A percentile compares a stretch with the other conserved stretches of the same genome.
phyloP scores from a whole-genome alignment of 495 filamentous ascomycete species.

The Penicillium ucsense region DNA sequence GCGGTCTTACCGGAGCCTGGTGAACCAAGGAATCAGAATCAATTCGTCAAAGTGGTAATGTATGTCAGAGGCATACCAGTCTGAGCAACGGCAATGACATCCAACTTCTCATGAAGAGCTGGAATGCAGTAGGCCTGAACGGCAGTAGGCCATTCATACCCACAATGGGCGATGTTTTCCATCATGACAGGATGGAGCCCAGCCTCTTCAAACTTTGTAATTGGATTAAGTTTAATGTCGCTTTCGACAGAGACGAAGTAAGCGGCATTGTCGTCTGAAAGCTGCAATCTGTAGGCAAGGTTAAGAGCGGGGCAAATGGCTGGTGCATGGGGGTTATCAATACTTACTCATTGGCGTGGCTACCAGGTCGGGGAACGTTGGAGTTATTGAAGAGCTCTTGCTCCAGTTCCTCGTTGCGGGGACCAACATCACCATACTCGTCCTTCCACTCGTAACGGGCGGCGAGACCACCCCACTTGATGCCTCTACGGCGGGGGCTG shows the following conservation, averaged over 20 bases:
- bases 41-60: too few relatives aligned
- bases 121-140: slow-evolving; percentile 82
- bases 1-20: slow-evolving; percentile 93
- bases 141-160: slow-evolving; percentile 62
- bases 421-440: slow-evolving; percentile 78
- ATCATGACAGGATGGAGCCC: slow-evolving; percentile 79
- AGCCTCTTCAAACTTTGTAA: slow-evolving; percentile 56
- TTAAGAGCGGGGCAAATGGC: not conserved
- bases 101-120: slow-evolving; percentile 57
- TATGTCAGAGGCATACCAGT: slow-evolving; percentile 57
- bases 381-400: slow-evolving; percentile 56
- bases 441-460: slow-evolving; percentile 74
- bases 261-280: not conserved
- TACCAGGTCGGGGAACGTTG: slow-evolving; percentile 31
- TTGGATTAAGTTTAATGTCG: slow-evolving; percentile 19
- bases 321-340: not conserved
- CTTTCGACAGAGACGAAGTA: slow-evolving; percentile 11
- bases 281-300: not conserved
- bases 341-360: slow-evolving; percentile 31
- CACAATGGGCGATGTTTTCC: slow-evolving; percentile 62
- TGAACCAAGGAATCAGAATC: too few relatives aligned
- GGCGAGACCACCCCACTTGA: slow-evolving; percentile 48
- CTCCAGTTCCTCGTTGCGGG: slow-evolving; percentile 58
- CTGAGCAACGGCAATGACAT: slow-evolving; percentile 81
- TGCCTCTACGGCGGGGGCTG: too few relatives aligned